Evolutionary conservation across 805 yeast genomes (phyloP), one percentile per base, ranked within the genome.

Genomic region (Saturnispora galanensis): DNA sequence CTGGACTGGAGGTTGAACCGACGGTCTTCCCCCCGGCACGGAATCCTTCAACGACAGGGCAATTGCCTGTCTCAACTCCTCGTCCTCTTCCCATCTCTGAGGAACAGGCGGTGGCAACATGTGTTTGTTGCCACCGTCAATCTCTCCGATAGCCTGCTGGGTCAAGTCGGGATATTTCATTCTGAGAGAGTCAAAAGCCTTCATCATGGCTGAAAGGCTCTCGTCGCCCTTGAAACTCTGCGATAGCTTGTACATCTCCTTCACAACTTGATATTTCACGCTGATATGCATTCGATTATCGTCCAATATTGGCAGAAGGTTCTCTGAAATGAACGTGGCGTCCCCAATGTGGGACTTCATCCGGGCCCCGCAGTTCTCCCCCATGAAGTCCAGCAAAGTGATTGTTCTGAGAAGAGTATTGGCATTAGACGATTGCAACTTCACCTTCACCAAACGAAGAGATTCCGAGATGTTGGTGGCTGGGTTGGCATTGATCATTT

Each of bases 311-410:
- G 68, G 66, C 29, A 69, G 55, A 37, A 84, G 61, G 31, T 53
- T 49, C 9, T 67, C 52, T 30, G 61, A 59, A 13, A 80, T 74
- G 55, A 81, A 80, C 3, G 66, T 52, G 50, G 71, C 70, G 16
- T 83, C 70, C 15, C 84, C 78, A 32, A 84, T 73, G 51, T 76
- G 78, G 38, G 70, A 79, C 52, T 75, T 77, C 65, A 78, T 71
- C 57, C 77, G 70, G 10, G 86, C 76, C 3, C 89, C 89, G 60
- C 90, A 82, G 59, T 83, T 84, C 57, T 82, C 87, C 2, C 87
- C 85, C 28, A 84, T 55, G 5, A 87, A 75, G 28, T 73, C 71
- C 16, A 80, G 56, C 39, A 77, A 52, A 0, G 81, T 64, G 15
- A 84, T 56, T 0, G 83, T 63, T 56, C 84, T 69, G 41, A 84